phyloP scores from a whole-genome alignment of 2,329 filamentous ascomycete species.

The Emergomyces pasteurianus region DNA sequence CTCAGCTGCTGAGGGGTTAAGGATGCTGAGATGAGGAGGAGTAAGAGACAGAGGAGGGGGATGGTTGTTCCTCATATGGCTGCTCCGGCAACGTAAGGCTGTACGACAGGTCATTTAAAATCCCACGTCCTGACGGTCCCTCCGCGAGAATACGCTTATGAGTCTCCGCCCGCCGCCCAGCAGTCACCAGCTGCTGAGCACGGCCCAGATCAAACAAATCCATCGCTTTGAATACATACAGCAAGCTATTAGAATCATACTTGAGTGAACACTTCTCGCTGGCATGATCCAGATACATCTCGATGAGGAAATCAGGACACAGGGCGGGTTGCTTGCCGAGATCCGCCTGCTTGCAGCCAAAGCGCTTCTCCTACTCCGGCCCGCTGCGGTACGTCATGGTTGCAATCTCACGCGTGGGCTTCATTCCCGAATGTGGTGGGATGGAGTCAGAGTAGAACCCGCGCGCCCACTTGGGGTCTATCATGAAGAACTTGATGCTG shows the following conservation, averaged over 20 bases:
- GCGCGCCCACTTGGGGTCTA: conserved; percentile 93
- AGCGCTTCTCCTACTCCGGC: conserved; percentile 94
- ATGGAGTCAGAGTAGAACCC: conserved; percentile 86
- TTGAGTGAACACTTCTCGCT: conserved; percentile 97
- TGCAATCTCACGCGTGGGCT: conserved; percentile 90
- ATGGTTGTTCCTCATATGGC: conserved; percentile 79
- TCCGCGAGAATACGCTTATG: conserved; percentile 45
- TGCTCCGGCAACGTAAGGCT: conserved; percentile 68
- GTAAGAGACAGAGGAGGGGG: no score
- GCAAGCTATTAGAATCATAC: conserved; percentile 87
- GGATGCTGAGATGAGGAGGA: not conserved
- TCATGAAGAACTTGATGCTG: conserved; percentile 97
- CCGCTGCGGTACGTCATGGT: conserved; percentile 95
- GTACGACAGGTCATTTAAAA: conserved; percentile 45
- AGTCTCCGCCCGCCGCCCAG: conserved; percentile 50
- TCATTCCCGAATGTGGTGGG: conserved; percentile 93
- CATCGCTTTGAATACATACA: conserved; percentile 98
- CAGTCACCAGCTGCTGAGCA: conserved; percentile 54
- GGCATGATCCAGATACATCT: conserved; percentile 95
- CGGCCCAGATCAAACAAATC: conserved; percentile 86
- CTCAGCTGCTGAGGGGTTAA: not conserved
- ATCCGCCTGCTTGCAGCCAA: conserved; percentile 78
- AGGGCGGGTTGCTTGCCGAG: conserved; percentile 74
- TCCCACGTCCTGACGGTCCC: conserved; percentile 12
- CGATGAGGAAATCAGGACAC: conserved; percentile 95